Percentiles rank a stretch among this genome's conserved stretches.
Conservation (phyloP, 768 basidiomycete species). For the Panaeolus papilionaceus region DNA sequence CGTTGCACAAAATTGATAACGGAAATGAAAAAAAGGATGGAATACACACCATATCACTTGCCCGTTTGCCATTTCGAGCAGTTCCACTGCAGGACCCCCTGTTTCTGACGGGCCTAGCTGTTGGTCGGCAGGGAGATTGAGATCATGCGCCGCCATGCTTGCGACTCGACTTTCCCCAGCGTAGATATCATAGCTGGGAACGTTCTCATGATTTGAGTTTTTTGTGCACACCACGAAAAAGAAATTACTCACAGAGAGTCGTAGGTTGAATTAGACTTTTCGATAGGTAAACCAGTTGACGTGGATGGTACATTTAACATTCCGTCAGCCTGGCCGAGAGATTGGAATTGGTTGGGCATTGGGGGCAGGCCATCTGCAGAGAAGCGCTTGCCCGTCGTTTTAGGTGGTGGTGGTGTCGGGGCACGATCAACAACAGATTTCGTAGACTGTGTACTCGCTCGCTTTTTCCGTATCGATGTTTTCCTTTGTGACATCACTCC, state of each 20-base stretch:
- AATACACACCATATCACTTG: slow-evolving; percentile 80
- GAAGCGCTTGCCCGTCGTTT: slow-evolving; percentile 61
- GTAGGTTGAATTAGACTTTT: slow-evolving; percentile 74
- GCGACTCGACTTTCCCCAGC: slow-evolving; percentile 58
- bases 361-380: slow-evolving; percentile 73
- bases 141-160: slow-evolving; percentile 39
- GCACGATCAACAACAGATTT: slow-evolving; percentile 83
- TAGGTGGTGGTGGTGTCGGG: slow-evolving; percentile 86
- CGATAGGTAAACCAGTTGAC: slow-evolving; percentile 48
- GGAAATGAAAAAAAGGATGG: slow-evolving; percentile 17
- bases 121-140: slow-evolving; percentile 37
- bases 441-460: slow-evolving; percentile 63
- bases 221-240: slow-evolving; percentile 20
- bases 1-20: slow-evolving; percentile 10
- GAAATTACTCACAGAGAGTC: slow-evolving; percentile 73
- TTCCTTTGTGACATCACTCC: slow-evolving; percentile 60
- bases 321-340: slow-evolving; percentile 51
- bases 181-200: slow-evolving; percentile 79
- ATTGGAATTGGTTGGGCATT: slow-evolving; percentile 62
- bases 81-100: slow-evolving; percentile 68
- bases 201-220: slow-evolving; percentile 31
- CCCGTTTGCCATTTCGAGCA: slow-evolving; percentile 86
- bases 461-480: slow-evolving; percentile 62
- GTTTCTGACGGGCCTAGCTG: slow-evolving; percentile 45
- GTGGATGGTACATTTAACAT: slow-evolving; percentile 45